A percentile compares a stretch with the other conserved stretches of the same genome.
phyloP scores from a whole-genome alignment of 768 basidiomycete genomes.

The Tephrocybe sp. region DNA sequence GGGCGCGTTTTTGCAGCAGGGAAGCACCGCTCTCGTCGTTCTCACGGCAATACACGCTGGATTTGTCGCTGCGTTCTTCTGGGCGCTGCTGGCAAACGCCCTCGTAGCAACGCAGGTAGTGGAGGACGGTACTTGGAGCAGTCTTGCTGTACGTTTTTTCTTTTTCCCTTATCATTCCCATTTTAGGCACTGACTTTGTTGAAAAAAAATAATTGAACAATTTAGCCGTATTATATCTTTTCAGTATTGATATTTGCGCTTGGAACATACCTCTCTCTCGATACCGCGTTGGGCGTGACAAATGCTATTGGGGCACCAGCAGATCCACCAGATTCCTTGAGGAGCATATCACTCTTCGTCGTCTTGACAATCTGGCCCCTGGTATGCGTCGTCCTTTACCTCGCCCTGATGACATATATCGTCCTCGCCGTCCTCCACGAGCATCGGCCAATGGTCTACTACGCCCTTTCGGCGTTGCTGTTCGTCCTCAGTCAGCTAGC shows the following conservation, averaged over 20 bases:
- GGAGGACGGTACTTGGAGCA: constrained; percentile 82
- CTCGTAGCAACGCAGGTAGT: constrained; percentile 86
- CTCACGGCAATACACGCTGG: constrained; percentile 80
- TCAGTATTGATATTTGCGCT: constrained; percentile 59
- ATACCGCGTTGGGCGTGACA: constrained; percentile 71
- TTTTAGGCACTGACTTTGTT: not conserved
- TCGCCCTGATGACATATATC: constrained; percentile 76
- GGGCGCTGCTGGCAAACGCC: constrained; percentile 73
- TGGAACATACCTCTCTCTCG: constrained; percentile 82
- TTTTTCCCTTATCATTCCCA: not conserved
- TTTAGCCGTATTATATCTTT: constrained; percentile 45
- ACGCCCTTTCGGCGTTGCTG: constrained; percentile 66
- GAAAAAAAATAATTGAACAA: too few relatives aligned
- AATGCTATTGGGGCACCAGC: constrained; percentile 53
- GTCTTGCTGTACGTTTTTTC: constrained; percentile 54
- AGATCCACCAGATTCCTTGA: constrained; percentile 51
- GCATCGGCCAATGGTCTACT: constrained; percentile 75
- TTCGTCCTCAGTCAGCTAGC: constrained; percentile 82
- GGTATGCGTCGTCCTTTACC: constrained; percentile 54
- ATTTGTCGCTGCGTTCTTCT: constrained; percentile 73
- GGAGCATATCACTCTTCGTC: constrained; percentile 76
- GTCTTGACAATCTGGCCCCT: constrained; percentile 75
- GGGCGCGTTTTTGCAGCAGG: constrained; percentile 77
- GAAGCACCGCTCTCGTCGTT: constrained; percentile 63
- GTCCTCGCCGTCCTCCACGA: constrained; percentile 76